Base-by-base conservation (phyloP, 2,329 filamentous ascomycete genomes). In the Colletotrichum endophyticum region DNA sequence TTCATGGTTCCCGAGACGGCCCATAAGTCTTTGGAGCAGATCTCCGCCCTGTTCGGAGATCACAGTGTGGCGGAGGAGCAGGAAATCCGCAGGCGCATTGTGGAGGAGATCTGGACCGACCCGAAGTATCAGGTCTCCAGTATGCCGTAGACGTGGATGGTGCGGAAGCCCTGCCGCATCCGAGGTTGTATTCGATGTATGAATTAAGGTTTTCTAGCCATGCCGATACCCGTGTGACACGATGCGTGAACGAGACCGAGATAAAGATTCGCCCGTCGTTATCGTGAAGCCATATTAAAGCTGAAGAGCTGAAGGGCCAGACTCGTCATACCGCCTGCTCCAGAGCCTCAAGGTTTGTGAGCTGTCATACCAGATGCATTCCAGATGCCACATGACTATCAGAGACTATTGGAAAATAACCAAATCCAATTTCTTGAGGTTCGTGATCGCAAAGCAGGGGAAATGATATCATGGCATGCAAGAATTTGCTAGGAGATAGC, bases 1-100 rank as follows among this genome's bases (percentile, higher is more conserved):
- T 83, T 88, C 75, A 86, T 88, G 70, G 88, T 90, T 0, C 88
- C 88, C 0, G 89, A 91, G 78, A 91, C 89, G 1, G 86, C 84
- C 57, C 87, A 87, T 6, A 83, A 84, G 25, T 86, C 85, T 2
- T 83, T 89, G 1, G 88, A 89, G 78, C 84, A 88, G 73, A 88
- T 89, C 85, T 87, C 88, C 53, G 78, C 78, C 11, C 72, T 82
- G n/a, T 83, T 81, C n/a, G 81, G 81, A 32, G 79, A 79, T 66
- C 53, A 66, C 12, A 57, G 44, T n/a, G 61, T 66, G 28, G 44
- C 44, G 5, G 69, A 72, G 11, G 69, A 72, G 8, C 69, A 72
- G 27, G 30, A 64, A 2, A 15, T 72, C 11, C 39, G 61, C 8
- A 34, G 61, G 11, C 69, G 61, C 15, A 56, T 72, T 25, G 19